Conservation (phyloP, 805 yeast genomes). For the Starmerella bacillaris region DNA sequence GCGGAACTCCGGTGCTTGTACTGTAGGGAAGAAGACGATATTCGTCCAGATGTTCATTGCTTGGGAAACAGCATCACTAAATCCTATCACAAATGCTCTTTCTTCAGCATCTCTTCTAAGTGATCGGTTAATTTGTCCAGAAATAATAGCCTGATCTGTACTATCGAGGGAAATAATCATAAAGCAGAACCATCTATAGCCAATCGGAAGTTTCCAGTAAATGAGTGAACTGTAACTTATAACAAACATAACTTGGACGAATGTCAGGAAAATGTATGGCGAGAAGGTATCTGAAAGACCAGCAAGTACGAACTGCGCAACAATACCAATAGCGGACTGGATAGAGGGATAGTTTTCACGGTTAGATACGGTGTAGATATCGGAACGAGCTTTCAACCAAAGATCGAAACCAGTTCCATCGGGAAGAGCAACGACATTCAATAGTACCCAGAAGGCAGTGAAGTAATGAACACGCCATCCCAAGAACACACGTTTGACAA, state of each 20-base stretch:
- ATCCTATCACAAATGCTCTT: slow-evolving; percentile 23
- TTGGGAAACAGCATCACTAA: slow-evolving; percentile 26
- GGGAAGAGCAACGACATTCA: slow-evolving; percentile 27
- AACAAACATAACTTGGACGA: slow-evolving; percentile 23
- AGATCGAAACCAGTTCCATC: slow-evolving; percentile 28
- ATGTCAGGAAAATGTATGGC: slow-evolving; percentile 24
- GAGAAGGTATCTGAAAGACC: slow-evolving; percentile 26
- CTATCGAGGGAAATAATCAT: slow-evolving; percentile 24
- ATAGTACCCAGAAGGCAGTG: slow-evolving; percentile 23
- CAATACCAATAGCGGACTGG: slow-evolving; percentile 27
- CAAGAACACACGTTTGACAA: slow-evolving; percentile 17
- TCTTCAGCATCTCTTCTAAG: slow-evolving; percentile 23
- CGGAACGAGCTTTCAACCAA: slow-evolving; percentile 24
- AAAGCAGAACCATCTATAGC: slow-evolving; percentile 28
- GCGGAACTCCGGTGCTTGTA: slow-evolving; percentile 27
- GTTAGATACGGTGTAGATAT: slow-evolving; percentile 22
- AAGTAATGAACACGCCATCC: slow-evolving; percentile 23
- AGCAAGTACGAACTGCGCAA: slow-evolving; percentile 26
- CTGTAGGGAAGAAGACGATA: slow-evolving; percentile 29
- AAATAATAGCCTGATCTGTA: slow-evolving; percentile 27
- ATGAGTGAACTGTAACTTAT: slow-evolving; percentile 26
- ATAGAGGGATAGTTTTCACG: slow-evolving; percentile 29
- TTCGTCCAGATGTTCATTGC: slow-evolving; percentile 32
- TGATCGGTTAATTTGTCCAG: slow-evolving; percentile 28
- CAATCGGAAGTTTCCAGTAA: slow-evolving; percentile 28